Evolutionary conservation across 192 early-diverging fungal species (phyloP).

Genomic region (Mortierella antarctica): DNA sequence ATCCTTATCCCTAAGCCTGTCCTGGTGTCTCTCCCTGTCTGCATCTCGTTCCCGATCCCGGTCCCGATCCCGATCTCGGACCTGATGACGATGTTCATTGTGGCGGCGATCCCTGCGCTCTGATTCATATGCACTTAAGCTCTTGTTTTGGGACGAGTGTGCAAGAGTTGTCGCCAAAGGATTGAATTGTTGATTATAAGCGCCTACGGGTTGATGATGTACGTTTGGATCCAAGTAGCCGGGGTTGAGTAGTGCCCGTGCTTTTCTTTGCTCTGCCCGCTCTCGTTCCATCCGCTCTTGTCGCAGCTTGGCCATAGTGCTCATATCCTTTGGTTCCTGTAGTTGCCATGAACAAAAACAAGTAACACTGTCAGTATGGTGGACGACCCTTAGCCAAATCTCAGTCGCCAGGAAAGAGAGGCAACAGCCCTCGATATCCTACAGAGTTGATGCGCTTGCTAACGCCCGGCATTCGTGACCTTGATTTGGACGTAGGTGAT

Average conservation of each 20-base stretch:
- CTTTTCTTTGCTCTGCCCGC: slow-evolving; percentile 44
- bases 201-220: slow-evolving; percentile 13
- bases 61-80: neutral
- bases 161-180: slow-evolving; percentile 54
- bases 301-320: slow-evolving; percentile 56
- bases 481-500: slow-evolving; percentile 6
- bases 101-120: neutral
- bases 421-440: too few species aligned
- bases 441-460: too few species aligned
- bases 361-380: neutral
- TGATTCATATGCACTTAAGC: too few species aligned
- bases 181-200: slow-evolving; percentile 68
- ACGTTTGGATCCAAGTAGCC: slow-evolving; percentile 3
- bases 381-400: too few species aligned
- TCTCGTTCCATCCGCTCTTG: slow-evolving; percentile 59
- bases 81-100: neutral
- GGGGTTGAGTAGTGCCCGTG: slow-evolving; percentile 29
- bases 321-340: slow-evolving; percentile 11
- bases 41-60: neutral
- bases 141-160: slow-evolving; percentile 1
- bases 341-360: neutral
- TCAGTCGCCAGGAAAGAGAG: too few species aligned
- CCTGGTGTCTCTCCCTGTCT: neutral
- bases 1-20: neutral
- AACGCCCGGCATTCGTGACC: too few species aligned